phyloP scores from a whole-genome alignment of 768 basidiomycete species.

The Bullera alba region DNA sequence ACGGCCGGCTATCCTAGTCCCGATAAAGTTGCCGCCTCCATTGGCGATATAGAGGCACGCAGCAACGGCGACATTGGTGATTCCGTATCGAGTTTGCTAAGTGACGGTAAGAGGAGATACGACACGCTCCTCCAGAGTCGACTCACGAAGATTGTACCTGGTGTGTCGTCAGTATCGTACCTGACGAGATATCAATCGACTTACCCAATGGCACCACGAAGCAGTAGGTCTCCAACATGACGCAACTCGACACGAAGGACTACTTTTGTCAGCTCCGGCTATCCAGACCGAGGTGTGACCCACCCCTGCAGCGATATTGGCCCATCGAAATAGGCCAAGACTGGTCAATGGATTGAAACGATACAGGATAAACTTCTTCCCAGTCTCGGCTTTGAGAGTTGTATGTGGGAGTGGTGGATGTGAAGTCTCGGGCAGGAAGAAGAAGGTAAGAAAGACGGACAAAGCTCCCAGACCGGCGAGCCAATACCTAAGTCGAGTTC shows the following conservation, averaged over 20 bases:
- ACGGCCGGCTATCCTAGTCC: constrained; percentile 42
- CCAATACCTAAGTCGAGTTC: constrained; percentile 22
- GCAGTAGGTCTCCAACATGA: constrained; percentile 35
- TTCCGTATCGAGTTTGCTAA: constrained; percentile 40
- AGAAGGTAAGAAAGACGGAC: constrained; percentile 23
- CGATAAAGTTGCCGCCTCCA: constrained; percentile 45
- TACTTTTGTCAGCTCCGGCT: constrained; percentile 4
- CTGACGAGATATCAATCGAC: neutral
- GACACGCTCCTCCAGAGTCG: neutral
- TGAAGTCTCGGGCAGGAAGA: constrained; percentile 42
- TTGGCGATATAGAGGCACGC: constrained; percentile 44
- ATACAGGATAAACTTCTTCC: constrained; percentile 41
- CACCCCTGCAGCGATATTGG: constrained; percentile 38
- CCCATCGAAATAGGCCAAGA: constrained; percentile 34
- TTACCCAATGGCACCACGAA: constrained; percentile 33
- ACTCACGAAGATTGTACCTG: constrained; percentile 33
- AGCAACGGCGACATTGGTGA: constrained; percentile 44
- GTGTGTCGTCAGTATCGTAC: neutral
- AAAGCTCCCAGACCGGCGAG: constrained; percentile 27
- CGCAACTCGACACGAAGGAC: constrained; percentile 32
- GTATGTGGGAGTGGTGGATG: constrained; percentile 41
- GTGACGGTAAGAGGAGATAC: neutral
- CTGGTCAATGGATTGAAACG: constrained; percentile 40
- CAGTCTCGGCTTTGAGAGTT: constrained; percentile 13
- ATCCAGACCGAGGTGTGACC: constrained; percentile 3